phyloP scores from a whole-genome alignment of 345 rosid species.

The Populus ilicifolia region DNA sequence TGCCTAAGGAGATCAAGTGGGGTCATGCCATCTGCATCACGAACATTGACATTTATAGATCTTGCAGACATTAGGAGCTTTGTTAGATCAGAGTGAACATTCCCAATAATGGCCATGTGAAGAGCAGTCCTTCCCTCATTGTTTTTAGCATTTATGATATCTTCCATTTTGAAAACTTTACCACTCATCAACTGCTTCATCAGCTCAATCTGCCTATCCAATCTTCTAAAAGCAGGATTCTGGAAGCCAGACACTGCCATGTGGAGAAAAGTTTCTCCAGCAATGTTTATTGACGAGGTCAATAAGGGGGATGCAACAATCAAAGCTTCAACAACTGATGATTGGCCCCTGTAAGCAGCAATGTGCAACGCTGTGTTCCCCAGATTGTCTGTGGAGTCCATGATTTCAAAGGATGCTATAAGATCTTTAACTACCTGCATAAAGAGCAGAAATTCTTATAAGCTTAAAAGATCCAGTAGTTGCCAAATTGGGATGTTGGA shows the following conservation, averaged over 20 bases:
- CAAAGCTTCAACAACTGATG: conserved; percentile 53
- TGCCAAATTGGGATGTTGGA: not conserved
- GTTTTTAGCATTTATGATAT: conserved; percentile 52
- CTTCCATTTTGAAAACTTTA: conserved; percentile 28
- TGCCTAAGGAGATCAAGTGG: conserved; percentile 77
- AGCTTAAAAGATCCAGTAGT: not conserved
- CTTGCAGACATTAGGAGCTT: conserved; percentile 65
- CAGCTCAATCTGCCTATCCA: conserved; percentile 68
- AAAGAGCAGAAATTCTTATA: not conserved
- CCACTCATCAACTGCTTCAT: conserved; percentile 51
- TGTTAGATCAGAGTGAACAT: conserved; percentile 56
- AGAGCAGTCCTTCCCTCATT: conserved; percentile 75
- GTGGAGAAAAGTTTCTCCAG: conserved; percentile 80
- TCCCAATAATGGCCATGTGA: conserved; percentile 71
- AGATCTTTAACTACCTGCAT: conserved; percentile 66
- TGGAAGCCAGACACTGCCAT: conserved; percentile 72
- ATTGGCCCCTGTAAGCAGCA: conserved; percentile 73
- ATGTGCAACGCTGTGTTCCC: conserved; percentile 78
- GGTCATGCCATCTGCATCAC: conserved; percentile 66
- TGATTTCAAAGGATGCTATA: conserved; percentile 43
- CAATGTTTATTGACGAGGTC: conserved; percentile 46
- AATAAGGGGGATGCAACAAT: conserved; percentile 49
- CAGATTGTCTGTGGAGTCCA: conserved; percentile 44
- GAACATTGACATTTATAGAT: conserved; percentile 57
- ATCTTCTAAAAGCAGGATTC: conserved; percentile 64